A percentile compares a stretch with the other conserved stretches of the same genome.
Conservation (phyloP, 2,329 filamentous ascomycete genomes). For the Exserohilum rostratum region DNA sequence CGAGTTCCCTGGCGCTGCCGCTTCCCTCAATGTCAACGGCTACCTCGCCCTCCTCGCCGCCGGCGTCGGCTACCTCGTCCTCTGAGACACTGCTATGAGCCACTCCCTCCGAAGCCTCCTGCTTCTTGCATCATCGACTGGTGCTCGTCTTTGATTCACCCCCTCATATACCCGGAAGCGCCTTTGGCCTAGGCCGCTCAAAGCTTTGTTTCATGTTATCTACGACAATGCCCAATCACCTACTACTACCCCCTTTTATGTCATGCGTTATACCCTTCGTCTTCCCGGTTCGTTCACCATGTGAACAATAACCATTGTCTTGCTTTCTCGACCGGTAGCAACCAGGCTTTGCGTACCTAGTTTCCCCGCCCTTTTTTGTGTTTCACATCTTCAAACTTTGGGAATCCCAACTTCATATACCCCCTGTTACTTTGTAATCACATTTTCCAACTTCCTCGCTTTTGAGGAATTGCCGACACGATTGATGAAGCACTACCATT, state of each 20-base stretch:
- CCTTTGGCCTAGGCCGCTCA: slow-evolving; percentile 20
- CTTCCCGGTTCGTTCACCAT: not conserved
- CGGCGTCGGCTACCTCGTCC: slow-evolving; percentile 43
- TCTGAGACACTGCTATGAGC: slow-evolving; percentile 32
- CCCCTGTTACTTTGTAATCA: slow-evolving; percentile 34
- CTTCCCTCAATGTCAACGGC: slow-evolving; percentile 39
- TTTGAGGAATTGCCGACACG: slow-evolving; percentile 32
- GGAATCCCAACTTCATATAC: not conserved
- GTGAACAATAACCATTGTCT: slow-evolving; percentile 6
- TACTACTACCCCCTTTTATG: slow-evolving; percentile 2
- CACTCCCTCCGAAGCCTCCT: slow-evolving; percentile 9
- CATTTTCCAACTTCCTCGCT: slow-evolving; percentile 19
- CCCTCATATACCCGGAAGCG: slow-evolving; percentile 22
- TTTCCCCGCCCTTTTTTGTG: not conserved
- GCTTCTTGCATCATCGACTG: slow-evolving; percentile 40
- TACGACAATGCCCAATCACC: slow-evolving; percentile 26
- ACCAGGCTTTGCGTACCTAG: not conserved
- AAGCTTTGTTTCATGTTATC: slow-evolving; percentile 21
- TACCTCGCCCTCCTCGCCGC: slow-evolving; percentile 39
- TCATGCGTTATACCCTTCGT: slow-evolving; percentile 11
- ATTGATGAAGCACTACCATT: slow-evolving; percentile 28
- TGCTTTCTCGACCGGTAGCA: slow-evolving; percentile 10
- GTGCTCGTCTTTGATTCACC: slow-evolving; percentile 37
- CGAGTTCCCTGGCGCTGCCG: slow-evolving; percentile 43
- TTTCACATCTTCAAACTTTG: slow-evolving; percentile 18